These are phyloP conservation scores for Diospyros lotus DNA, from an alignment of 148 eudicot genomes.

Conservation along the genomic window DNA sequence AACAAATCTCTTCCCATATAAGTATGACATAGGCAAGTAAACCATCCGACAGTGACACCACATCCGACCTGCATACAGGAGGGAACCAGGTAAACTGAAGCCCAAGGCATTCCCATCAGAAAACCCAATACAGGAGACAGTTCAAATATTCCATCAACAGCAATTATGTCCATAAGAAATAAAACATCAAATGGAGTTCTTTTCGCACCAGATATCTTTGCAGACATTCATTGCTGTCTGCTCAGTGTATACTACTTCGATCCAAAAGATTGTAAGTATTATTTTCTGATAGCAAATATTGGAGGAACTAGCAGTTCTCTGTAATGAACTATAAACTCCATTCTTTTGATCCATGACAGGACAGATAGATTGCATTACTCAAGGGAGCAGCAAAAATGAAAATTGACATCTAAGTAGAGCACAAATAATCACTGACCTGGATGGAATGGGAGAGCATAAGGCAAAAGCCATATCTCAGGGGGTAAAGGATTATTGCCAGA, in stretches of 20 bases:
- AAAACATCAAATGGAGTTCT: too few relatives aligned
- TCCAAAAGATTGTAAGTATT: too few relatives aligned
- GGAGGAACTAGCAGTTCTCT: background rate
- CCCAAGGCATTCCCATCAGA: too few relatives aligned
- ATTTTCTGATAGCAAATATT: background rate
- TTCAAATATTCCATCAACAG: too few relatives aligned
- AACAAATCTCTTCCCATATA: constrained; percentile 95
- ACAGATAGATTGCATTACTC: background rate
- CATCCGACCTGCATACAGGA: constrained; percentile 70
- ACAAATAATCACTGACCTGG: constrained; percentile 57
- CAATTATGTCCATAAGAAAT: too few relatives aligned
- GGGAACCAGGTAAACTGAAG: too few relatives aligned
- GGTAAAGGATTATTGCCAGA: constrained; percentile 95
- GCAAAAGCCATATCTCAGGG: constrained; percentile 92
- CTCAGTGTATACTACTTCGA: too few relatives aligned
- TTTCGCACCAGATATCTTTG: too few relatives aligned
- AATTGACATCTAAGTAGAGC: background rate
- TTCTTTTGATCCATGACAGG: background rate
- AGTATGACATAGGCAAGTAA: constrained; percentile 94
- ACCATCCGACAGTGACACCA: constrained; percentile 99
- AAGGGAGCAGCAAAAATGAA: background rate
- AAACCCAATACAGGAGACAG: too few relatives aligned
- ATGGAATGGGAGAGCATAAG: constrained; percentile 85
- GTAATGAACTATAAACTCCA: background rate
- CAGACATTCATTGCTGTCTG: too few relatives aligned